Evolutionary conservation across 495 filamentous ascomycete species (phyloP), one percentile per base, ranked within the genome.

Genomic region (Penicillium desertorum): DNA sequence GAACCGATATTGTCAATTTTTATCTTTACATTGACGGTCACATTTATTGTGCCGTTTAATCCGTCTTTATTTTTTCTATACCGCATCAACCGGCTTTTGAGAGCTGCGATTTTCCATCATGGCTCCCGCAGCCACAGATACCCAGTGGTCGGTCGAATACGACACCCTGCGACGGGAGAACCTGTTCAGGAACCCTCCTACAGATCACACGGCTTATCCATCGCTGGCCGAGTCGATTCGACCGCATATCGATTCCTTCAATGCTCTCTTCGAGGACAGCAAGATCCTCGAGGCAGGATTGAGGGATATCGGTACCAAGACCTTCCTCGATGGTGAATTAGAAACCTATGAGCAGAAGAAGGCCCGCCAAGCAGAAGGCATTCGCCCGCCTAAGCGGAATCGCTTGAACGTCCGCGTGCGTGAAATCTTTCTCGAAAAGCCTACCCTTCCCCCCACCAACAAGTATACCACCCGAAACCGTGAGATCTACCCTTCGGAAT

Each of bases 201-300:
- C 82, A 64, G 91, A 97, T 64, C 85, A 82, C 46, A 88, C 91
- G 14, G 90, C 94, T 51, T 98, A 94, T 69, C 94, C 94, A 4
- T 82, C 89, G 12, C 81, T 98, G 45, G 86, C 90, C 46, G 84
- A 82, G 41, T 89, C 93, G 2, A 84, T 96, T 58, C 79, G 86
- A 56, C 94, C 94, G 32, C 94, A 98, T 70, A 85, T 96, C 67
- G 85, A 96, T 60, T 93, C 94, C 9, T 98, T 97, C 84, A 96
- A 98, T 78, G 87, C 89, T n/a, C 76, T 96, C 39, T 91, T 96
- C 65, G 86, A 86, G 14, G 76, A 75, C 63, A 81, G 76, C 60
- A 80, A 82, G 61, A 80, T 96, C 23, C 73, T 98, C 43, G 86
- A 90, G 49, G 84, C 86, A 22, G 91, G 82, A 12, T 63, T 97